Percentiles rank a stretch among this genome's conserved stretches.
Evolutionary conservation across 1,284 basidiomycete genomes (phyloP).

Genomic region (Mycosarcoma mackinlayi): DNA sequence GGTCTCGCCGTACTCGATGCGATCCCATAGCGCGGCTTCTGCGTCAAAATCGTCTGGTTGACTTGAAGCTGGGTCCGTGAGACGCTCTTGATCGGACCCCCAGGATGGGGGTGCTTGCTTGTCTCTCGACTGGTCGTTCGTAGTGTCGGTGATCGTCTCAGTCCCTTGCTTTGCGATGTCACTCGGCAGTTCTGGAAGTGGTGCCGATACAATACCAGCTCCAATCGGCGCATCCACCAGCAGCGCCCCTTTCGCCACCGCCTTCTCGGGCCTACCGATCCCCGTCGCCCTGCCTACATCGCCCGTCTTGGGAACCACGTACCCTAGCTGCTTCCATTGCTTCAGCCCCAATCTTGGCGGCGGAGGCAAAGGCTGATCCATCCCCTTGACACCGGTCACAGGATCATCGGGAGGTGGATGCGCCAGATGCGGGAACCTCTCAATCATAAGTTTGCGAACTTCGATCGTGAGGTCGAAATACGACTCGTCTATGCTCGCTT

Average conservation of each 20-base stretch:
- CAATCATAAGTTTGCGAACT: conserved; percentile 61
- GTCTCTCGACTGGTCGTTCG: conserved; percentile 39
- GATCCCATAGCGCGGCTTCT: conserved; percentile 43
- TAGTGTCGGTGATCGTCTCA: not conserved
- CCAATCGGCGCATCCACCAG: conserved; percentile 47
- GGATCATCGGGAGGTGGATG: conserved; percentile 41
- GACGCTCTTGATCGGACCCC: conserved; percentile 31
- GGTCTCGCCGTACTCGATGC: conserved; percentile 48
- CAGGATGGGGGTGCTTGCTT: conserved; percentile 22
- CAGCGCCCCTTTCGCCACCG: conserved; percentile 39
- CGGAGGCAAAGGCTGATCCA: conserved; percentile 84
- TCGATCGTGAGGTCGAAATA: conserved; percentile 66
- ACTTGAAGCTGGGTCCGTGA: conserved; percentile 39
- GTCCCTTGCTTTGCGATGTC: not conserved
- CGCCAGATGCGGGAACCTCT: conserved; percentile 76
- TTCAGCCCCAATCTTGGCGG: conserved; percentile 74
- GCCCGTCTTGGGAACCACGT: conserved; percentile 77
- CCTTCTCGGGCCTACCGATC: conserved; percentile 53
- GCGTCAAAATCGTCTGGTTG: conserved; percentile 44
- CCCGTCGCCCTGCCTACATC: conserved; percentile 62
- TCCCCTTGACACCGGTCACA: conserved; percentile 70
- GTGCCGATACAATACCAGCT: conserved; percentile 32
- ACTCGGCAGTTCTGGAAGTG: conserved; percentile 10
- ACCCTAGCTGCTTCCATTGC: conserved; percentile 77
- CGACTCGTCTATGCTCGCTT: conserved; percentile 75